Evolutionary conservation across 2,329 filamentous ascomycete species (phyloP), one percentile per base, ranked within the genome.

Genomic region (Aureobasidium namibiae): DNA sequence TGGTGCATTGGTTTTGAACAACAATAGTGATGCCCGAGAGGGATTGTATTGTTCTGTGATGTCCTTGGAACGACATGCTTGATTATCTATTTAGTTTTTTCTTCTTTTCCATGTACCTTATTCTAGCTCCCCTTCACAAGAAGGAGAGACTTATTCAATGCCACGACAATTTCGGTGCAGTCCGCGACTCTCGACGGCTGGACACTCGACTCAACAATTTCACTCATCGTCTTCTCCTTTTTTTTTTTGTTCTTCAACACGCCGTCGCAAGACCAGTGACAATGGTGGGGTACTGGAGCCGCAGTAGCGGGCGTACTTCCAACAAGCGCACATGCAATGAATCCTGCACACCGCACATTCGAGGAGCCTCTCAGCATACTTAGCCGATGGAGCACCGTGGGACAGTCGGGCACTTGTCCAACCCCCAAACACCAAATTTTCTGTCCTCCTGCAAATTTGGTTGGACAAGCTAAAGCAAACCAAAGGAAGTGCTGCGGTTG

Each of bases 301-400:
- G 50, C 50, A 54, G 50, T 54, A 54, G 50, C 38, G 50, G 34
- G 14, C 34, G 38, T 38, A 34, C n/a, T n/a, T 38, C 14, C n/a
- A 42, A 23, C 23, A 42, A 54, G 50, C 50, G 50, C 38, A 54
- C 36, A 54, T 54, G 50, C 50, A 54, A 54, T 10, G 18, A 29
- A 36, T 31, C 50, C 41, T 42, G 50, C 50, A 54, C 50, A 54
- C 26, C 36, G 50, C 36, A 41, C n/a, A n/a, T n/a, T 42, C 26
- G 26, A 33, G 16, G 49, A n/a, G n/a, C n/a, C n/a, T n/a, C n/a
- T n/a, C n/a, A n/a, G n/a, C n/a, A 33, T 23, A 39, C 36, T 26
- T 53, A 53, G 49, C 49, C 49, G 36, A 53, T 41, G 21, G 16
- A 21, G n/a, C n/a, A n/a, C 16, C n/a, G 49, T 53, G 36, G 36